Evolutionary conservation across 768 basidiomycete genomes (phyloP), one percentile per base, ranked within the genome.

Genomic region (Phylloporus rhodoxanthus): DNA sequence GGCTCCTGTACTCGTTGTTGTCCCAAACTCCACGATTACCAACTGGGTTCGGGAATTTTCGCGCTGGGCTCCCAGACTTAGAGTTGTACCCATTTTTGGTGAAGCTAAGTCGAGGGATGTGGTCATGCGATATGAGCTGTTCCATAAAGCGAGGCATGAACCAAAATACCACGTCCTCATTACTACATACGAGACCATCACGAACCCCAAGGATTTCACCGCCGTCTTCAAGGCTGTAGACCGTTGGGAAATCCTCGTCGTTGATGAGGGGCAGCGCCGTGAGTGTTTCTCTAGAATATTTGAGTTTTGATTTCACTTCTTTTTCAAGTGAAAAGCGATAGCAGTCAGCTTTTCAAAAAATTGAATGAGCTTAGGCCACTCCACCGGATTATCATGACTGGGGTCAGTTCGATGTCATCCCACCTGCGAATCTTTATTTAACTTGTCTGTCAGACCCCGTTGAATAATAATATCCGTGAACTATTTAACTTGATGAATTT

Each of bases 401-500:
- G 92, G 43, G 85, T 85, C 64, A 62, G 78, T 62, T 8, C 19
- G 25, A 40, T 3, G 23, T n/a, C 42, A 23, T 48, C 8, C 26
- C 43, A 17, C 9, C n/a, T 15, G 32, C 30, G 23, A 20, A 25
- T 40, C 26, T 32, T 47, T 6, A 6, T 46, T 43, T 9, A 39
- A 51, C 19, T 17, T 19, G 29, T 33, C 33, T 33, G 32, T 17
- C 51, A 91, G 78, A 98, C 96, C 0, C 95, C 95, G 0, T 68
- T 98, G 50, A 98, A 98, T 68, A 98, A 98, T 72, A 98, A 97
- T 62, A 86, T 99, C 20, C 79, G 91, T 41, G 96, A 99, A 68
- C 69, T 99, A 21, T 95, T 98, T 75, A 98, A 94, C 65, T 75
- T 99, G 37, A 92, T 99, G 84, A 90, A 92, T 65, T 98, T 98